phyloP scores from a whole-genome alignment of 495 filamentous ascomycete species.

The Xylaria bambusicola region DNA sequence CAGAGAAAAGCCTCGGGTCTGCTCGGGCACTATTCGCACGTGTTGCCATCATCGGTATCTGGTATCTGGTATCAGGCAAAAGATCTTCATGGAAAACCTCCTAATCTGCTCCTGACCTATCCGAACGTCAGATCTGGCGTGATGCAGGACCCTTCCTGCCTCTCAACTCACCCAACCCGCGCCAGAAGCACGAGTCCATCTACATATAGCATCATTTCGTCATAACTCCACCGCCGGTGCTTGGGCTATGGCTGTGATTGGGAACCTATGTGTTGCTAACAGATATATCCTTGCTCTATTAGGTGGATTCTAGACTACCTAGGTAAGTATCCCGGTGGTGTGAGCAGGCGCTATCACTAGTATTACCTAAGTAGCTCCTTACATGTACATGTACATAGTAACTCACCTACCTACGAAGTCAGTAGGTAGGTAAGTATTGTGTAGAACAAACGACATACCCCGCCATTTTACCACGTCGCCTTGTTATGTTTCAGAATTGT shows the following conservation, averaged over 20 bases:
- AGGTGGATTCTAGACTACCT: too few relatives aligned
- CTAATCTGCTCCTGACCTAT: too few relatives aligned
- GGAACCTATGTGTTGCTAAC: background rate
- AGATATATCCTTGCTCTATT: background rate
- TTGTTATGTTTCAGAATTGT: constrained; percentile 3
- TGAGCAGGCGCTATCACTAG: too few relatives aligned
- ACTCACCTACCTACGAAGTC: background rate
- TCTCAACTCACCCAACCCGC: constrained; percentile 15
- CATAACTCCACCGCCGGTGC: constrained; percentile 4
- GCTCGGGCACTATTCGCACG: too few relatives aligned
- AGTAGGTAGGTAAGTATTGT: background rate
- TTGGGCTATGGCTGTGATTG: background rate
- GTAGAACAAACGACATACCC: too few relatives aligned
- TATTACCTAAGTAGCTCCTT: too few relatives aligned
- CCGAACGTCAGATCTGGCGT: constrained; percentile 9
- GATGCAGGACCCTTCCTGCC: constrained; percentile 18
- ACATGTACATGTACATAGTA: too few relatives aligned
- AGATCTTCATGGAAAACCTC: constrained; percentile 7
- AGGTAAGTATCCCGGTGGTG: too few relatives aligned
- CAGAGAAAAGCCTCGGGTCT: too few relatives aligned
- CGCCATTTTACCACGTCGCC: constrained; percentile 8
- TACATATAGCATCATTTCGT: constrained; percentile 8
- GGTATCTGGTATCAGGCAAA: background rate
- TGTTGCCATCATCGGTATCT: too few relatives aligned
- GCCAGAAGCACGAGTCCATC: constrained; percentile 1